Conservation (phyloP, 495 filamentous ascomycete species). For the Bacidia gigantensis region DNA sequence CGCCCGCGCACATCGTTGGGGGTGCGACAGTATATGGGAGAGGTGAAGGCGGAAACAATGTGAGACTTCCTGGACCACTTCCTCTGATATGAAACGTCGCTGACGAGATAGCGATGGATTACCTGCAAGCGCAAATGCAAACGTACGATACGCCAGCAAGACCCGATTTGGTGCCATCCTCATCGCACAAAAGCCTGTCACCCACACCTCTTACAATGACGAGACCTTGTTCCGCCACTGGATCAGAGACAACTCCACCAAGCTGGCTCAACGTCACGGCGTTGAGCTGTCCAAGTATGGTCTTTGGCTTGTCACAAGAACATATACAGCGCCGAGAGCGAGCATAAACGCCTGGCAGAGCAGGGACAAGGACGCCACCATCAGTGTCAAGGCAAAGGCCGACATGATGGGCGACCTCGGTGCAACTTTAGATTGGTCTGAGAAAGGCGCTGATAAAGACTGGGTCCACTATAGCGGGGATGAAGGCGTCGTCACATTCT, state of each 20-base stretch:
- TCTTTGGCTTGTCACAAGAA: constrained; percentile 10
- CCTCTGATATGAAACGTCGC: background rate
- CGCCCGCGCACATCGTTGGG: constrained; percentile 6
- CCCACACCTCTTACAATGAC: constrained; percentile 10
- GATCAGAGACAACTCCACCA: background rate
- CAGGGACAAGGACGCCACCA: constrained; percentile 7
- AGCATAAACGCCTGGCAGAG: constrained; percentile 11
- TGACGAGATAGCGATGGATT: constrained; percentile 3
- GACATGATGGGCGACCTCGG: constrained; percentile 12
- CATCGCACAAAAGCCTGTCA: constrained; percentile 11
- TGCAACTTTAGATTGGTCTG: constrained; percentile 6
- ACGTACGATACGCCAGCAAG: constrained; percentile 5
- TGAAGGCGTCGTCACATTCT: constrained; percentile 8
- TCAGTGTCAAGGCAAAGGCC: constrained; percentile 11
- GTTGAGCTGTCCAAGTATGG: constrained; percentile 7
- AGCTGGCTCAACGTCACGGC: constrained; percentile 4
- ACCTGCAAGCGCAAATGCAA: constrained; percentile 5
- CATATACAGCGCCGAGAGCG: constrained; percentile 6
- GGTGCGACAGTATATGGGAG: constrained; percentile 6
- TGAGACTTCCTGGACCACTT: background rate
- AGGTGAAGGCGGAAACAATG: constrained; percentile 5
- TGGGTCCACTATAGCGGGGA: constrained; percentile 5
- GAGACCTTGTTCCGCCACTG: constrained; percentile 10
- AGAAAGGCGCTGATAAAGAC: constrained; percentile 9
- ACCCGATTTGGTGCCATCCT: constrained; percentile 9